These are phyloP conservation scores for Tricholoma furcatifolium DNA, from an alignment of 768 basidiomycete genomes.

Conservation along the genomic window DNA sequence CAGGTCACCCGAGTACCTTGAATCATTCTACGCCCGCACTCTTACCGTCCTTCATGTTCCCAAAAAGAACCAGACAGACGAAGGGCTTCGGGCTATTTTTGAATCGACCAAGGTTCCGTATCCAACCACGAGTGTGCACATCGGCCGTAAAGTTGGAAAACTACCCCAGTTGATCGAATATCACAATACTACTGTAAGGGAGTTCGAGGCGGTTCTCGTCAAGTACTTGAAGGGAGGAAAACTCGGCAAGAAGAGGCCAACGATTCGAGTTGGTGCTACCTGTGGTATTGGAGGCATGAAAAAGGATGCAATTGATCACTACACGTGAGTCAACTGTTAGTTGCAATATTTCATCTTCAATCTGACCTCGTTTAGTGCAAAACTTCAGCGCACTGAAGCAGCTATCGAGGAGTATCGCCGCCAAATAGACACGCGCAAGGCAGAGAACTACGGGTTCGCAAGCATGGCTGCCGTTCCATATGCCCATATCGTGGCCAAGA, in stretches of 20 bases:
- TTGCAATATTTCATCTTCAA: neutral
- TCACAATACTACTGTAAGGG: slow-evolving; percentile 91
- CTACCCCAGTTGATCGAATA: slow-evolving; percentile 90
- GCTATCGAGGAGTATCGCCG: slow-evolving; percentile 72
- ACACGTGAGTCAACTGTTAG: slow-evolving; percentile 59
- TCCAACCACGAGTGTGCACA: slow-evolving; percentile 88
- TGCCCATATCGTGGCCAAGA: slow-evolving; percentile 80
- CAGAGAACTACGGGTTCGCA: slow-evolving; percentile 91
- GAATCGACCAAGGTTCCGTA: slow-evolving; percentile 77
- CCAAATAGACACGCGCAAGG: slow-evolving; percentile 69
- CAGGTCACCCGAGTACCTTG: slow-evolving; percentile 82
- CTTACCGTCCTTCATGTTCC: slow-evolving; percentile 80
- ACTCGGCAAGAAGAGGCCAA: slow-evolving; percentile 80
- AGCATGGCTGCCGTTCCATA: slow-evolving; percentile 88
- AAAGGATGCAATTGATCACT: slow-evolving; percentile 92
- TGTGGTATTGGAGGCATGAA: slow-evolving; percentile 82
- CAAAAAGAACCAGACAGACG: slow-evolving; percentile 80
- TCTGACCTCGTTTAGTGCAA: slow-evolving; percentile 34
- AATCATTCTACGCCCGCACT: slow-evolving; percentile 92
- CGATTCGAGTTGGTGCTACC: slow-evolving; percentile 73
- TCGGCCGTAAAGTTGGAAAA: slow-evolving; percentile 82
- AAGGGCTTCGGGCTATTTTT: slow-evolving; percentile 78
- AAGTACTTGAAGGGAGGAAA: slow-evolving; percentile 84
- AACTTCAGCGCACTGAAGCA: slow-evolving; percentile 65
- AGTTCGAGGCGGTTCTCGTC: slow-evolving; percentile 87